A percentile compares a stretch with the other conserved stretches of the same genome.
phyloP scores from a whole-genome alignment of 192 early-diverging fungal species.

The Martensiomyces pterosporus region DNA sequence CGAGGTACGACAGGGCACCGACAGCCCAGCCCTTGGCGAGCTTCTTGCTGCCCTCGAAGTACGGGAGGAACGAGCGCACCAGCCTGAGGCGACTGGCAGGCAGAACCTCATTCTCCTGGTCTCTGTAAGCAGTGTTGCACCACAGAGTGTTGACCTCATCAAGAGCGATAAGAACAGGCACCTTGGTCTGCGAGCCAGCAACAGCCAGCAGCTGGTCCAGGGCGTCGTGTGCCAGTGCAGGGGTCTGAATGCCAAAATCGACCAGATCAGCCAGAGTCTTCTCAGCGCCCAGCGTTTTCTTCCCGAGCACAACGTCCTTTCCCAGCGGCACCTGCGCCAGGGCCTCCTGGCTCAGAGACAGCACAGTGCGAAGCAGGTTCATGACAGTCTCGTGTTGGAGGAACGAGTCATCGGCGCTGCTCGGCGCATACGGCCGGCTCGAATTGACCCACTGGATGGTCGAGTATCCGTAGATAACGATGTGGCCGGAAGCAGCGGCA shows the following conservation, averaged over 20 bases:
- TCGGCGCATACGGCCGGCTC: slow-evolving; percentile 39
- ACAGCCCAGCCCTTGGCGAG: slow-evolving; percentile 37
- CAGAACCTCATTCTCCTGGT: slow-evolving; percentile 31
- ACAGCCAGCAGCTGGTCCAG: slow-evolving; percentile 31
- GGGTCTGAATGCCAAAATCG: slow-evolving; percentile 23
- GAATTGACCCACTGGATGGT: slow-evolving; percentile 45
- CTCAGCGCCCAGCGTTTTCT: slow-evolving; percentile 12
- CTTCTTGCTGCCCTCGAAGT: slow-evolving; percentile 27
- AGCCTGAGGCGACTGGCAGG: slow-evolving; percentile 34
- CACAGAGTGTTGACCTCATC: slow-evolving; percentile 49
- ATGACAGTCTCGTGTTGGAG: slow-evolving; percentile 26
- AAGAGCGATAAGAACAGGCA: slow-evolving; percentile 41
- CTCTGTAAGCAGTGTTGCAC: slow-evolving; percentile 28
- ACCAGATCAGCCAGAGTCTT: slow-evolving; percentile 35
- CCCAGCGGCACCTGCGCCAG: slow-evolving; percentile 35
- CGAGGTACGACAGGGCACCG: slow-evolving; percentile 32
- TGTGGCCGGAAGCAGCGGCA: slow-evolving; percentile 17
- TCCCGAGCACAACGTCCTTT: slow-evolving; percentile 24
- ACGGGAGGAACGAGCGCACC: slow-evolving; percentile 27
- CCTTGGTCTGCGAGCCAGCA: slow-evolving; percentile 32
- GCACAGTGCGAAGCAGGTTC: slow-evolving; percentile 21
- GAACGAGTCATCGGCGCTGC: slow-evolving; percentile 13
- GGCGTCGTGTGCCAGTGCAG: slow-evolving; percentile 29
- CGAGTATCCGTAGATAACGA: slow-evolving; percentile 34
- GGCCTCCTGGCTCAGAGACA: slow-evolving; percentile 16